A percentile compares a stretch with the other conserved stretches of the same genome.
phyloP scores from a whole-genome alignment of 176 grass and related monocot genomes.

The Triticum aestivum region DNA sequence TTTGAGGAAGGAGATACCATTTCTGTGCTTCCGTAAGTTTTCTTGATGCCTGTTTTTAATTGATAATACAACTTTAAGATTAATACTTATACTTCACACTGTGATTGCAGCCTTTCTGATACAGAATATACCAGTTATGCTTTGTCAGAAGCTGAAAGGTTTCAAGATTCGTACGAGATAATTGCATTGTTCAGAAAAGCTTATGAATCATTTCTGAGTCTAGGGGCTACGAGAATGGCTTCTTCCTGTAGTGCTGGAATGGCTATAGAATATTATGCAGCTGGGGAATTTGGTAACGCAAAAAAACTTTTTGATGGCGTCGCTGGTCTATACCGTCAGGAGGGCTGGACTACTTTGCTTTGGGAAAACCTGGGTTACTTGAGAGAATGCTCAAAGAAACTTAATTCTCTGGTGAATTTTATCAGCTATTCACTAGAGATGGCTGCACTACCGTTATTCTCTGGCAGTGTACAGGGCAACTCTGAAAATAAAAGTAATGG shows the following conservation, averaged over 20 bases:
- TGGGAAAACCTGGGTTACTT: slow-evolving; percentile 95
- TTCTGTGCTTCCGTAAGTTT: slow-evolving; percentile 76
- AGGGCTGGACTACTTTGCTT: slow-evolving; percentile 80
- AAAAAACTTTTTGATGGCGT: slow-evolving; percentile 84
- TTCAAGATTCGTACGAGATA: slow-evolving; percentile 98
- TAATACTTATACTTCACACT: slow-evolving; percentile 42
- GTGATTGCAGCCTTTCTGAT: slow-evolving; percentile 90
- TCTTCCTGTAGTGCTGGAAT: slow-evolving; percentile 70
- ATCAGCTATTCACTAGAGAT: slow-evolving; percentile 92
- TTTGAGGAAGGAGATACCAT: slow-evolving; percentile 93
- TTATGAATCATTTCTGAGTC: slow-evolving; percentile 85
- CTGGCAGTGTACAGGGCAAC: slow-evolving; percentile 30
- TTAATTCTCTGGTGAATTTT: slow-evolving; percentile 78
- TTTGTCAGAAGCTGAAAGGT: slow-evolving; percentile 86
- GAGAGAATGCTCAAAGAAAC: slow-evolving; percentile 73
- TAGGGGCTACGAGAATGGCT: slow-evolving; percentile 70
- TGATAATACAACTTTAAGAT: slow-evolving; percentile 23
- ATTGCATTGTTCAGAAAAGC: slow-evolving; percentile 96
- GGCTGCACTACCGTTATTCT: slow-evolving; percentile 83
- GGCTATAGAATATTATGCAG: slow-evolving; percentile 84
- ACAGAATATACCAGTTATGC: slow-evolving; percentile 83
- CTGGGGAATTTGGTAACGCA: slow-evolving; percentile 67
- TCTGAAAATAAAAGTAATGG: slow-evolving; percentile 58
- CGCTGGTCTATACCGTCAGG: slow-evolving; percentile 73
- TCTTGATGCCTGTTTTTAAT: slow-evolving; percentile 17